Conservation (phyloP, 495 filamentous ascomycete genomes). For the Neurospora sp. region DNA sequence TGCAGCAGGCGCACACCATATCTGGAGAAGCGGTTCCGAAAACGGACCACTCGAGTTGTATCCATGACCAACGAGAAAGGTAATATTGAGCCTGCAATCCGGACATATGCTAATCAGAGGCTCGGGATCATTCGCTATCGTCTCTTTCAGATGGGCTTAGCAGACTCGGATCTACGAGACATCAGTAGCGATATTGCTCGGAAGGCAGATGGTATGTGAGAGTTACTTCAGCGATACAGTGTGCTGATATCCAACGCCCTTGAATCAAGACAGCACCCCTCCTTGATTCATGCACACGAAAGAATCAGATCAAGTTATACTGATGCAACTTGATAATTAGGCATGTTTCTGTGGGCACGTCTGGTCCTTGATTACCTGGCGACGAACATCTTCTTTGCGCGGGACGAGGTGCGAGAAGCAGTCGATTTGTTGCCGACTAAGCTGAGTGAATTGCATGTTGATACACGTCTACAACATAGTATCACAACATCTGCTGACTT, state of each 20-base stretch:
- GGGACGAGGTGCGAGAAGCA: constrained; percentile 13
- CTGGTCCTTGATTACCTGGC: constrained; percentile 23
- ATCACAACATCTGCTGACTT: not conserved
- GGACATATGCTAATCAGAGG: constrained; percentile 9
- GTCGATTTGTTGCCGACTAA: constrained; percentile 15
- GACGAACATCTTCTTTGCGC: constrained; percentile 16
- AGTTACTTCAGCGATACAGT: not conserved
- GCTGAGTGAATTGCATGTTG: constrained; percentile 18
- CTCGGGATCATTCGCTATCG: constrained; percentile 4
- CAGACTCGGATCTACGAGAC: constrained; percentile 2
- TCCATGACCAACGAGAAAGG: constrained; percentile 22
- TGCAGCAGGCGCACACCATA: constrained; percentile 8
- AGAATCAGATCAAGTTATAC: not conserved
- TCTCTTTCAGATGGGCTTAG: constrained; percentile 12
- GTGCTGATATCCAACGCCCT: not conserved
- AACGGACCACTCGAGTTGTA: not conserved
- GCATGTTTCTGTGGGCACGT: constrained; percentile 27
- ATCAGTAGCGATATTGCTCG: constrained; percentile 5
- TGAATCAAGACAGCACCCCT: not conserved
- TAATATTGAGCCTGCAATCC: constrained; percentile 10
- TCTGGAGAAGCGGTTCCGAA: constrained; percentile 4
- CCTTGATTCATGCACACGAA: not conserved
- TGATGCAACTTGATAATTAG: constrained; percentile 8
- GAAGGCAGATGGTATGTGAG: constrained; percentile 17
- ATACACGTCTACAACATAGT: not conserved